Conservation (phyloP, 1,284 basidiomycete genomes). For the Apiotrichum domesticum region DNA sequence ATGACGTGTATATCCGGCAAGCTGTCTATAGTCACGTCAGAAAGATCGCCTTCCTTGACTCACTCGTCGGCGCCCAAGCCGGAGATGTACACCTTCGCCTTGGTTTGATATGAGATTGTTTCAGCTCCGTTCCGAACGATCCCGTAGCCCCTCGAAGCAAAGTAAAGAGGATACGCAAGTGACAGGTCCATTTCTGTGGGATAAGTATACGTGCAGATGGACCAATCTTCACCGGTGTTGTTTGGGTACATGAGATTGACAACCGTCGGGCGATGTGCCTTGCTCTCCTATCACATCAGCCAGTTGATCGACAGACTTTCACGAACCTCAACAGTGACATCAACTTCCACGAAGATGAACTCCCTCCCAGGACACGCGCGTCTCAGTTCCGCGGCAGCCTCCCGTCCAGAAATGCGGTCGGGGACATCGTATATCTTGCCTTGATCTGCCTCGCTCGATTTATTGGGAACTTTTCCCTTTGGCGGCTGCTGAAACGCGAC, state of each 20-base stretch:
- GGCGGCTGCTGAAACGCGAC: slow-evolving; percentile 89
- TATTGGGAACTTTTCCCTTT: slow-evolving; percentile 37
- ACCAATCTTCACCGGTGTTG: slow-evolving; percentile 49
- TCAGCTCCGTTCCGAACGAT: slow-evolving; percentile 44
- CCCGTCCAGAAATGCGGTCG: slow-evolving; percentile 74
- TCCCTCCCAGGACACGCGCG: slow-evolving; percentile 62
- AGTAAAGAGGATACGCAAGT: slow-evolving; percentile 84
- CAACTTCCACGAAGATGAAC: slow-evolving; percentile 89
- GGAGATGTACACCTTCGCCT: slow-evolving; percentile 75
- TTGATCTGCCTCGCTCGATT: no score
- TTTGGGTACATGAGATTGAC: slow-evolving; percentile 74
- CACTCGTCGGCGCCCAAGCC: slow-evolving; percentile 90
- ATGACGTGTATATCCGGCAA: slow-evolving; percentile 91
- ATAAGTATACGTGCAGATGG: no score
- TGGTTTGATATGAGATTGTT: no score
- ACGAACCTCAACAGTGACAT: slow-evolving; percentile 64
- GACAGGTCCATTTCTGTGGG: slow-evolving; percentile 82
- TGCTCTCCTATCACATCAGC: slow-evolving; percentile 52
- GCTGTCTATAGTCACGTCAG: slow-evolving; percentile 47
- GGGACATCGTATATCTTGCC: slow-evolving; percentile 58
- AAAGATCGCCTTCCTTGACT: slow-evolving; percentile 7
- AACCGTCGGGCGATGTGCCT: slow-evolving; percentile 54
- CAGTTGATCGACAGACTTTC: not conserved
- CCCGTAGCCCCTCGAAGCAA: slow-evolving; percentile 76
- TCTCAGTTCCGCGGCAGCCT: slow-evolving; percentile 69